These are phyloP conservation scores for Fusarium sp. DNA, from an alignment of 2,329 filamentous ascomycete species.

Conservation along the genomic window DNA sequence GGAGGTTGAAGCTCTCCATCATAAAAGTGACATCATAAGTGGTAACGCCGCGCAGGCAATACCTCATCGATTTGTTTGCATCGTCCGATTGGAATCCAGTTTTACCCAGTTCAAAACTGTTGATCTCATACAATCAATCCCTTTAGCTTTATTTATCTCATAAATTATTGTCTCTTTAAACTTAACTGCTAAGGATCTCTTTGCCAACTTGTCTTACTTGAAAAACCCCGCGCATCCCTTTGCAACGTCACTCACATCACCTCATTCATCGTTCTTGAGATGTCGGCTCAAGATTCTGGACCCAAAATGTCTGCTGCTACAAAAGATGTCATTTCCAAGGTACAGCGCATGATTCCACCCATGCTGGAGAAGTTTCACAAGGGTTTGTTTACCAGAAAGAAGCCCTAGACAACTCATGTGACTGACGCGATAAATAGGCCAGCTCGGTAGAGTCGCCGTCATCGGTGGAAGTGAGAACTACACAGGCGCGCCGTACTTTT, in stretches of 20 bases:
- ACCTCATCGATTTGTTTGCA: conserved; percentile 27
- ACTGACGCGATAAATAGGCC: conserved; percentile 69
- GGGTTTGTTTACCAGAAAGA: conserved; percentile 64
- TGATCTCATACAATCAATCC: background rate
- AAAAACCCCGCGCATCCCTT: conserved; percentile 1
- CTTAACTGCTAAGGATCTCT: background rate
- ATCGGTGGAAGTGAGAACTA: conserved; percentile 97
- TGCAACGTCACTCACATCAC: conserved; percentile 16
- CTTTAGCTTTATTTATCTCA: background rate
- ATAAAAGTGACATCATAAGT: conserved; percentile 39
- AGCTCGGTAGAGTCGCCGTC: conserved; percentile 90
- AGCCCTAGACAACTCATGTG: conserved; percentile 1
- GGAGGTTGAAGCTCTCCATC: conserved; percentile 10
- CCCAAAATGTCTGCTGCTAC: conserved; percentile 75
- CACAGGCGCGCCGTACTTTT: conserved; percentile 97
- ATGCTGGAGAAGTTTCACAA: conserved; percentile 98
- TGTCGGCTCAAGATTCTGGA: conserved; percentile 40
- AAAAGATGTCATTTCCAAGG: conserved; percentile 80
- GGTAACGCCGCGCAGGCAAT: conserved; percentile 26
- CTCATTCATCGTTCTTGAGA: conserved; percentile 28
- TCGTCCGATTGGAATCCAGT: conserved; percentile 15
- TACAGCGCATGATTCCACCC: conserved; percentile 90
- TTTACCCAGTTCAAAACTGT: background rate
- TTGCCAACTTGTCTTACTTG: background rate
- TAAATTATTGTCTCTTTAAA: background rate